Conservation (phyloP, 352 stramenopile genomes). For the Phytophthora rubi region DNA sequence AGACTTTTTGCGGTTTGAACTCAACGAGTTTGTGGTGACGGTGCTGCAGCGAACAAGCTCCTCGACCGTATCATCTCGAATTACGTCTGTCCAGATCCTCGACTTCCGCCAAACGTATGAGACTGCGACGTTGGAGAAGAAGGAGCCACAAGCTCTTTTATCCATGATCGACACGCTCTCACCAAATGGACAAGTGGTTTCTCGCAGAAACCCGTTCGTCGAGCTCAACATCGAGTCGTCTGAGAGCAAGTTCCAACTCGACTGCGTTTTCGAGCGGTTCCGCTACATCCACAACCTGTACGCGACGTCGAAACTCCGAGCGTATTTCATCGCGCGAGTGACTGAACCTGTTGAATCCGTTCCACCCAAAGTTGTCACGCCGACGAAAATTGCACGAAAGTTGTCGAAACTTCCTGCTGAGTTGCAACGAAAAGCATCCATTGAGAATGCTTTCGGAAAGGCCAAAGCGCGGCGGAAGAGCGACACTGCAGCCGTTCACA, state of each 20-base stretch:
- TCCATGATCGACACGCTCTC: constrained; percentile 29
- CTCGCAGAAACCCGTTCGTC: constrained; percentile 42
- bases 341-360: neutral
- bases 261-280: constrained; percentile 67
- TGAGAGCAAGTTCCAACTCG: constrained; percentile 59
- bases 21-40: constrained; percentile 68
- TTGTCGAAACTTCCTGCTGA: constrained; percentile 18
- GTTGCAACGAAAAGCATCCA: constrained; percentile 25
- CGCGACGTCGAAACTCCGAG: constrained; percentile 64
- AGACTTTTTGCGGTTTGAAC: constrained; percentile 75
- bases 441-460: constrained; percentile 24
- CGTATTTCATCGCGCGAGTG: constrained; percentile 54
- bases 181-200: constrained; percentile 11
- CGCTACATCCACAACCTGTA: constrained; percentile 78
- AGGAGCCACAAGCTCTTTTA: constrained; percentile 35
- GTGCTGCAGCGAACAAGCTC: constrained; percentile 66
- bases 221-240: constrained; percentile 66
- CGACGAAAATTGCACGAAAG: constrained; percentile 26
- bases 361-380: constrained; percentile 10
- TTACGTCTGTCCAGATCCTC: constrained; percentile 68
- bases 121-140: constrained; percentile 16
- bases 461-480: constrained; percentile 24
- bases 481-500: neutral
- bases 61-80: constrained; percentile 61
- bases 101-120: constrained; percentile 62